Percentiles rank a stretch among this genome's conserved stretches.
phyloP scores from a whole-genome alignment of 306 rosid species.

The Sphenostylis stenocarpa region DNA sequence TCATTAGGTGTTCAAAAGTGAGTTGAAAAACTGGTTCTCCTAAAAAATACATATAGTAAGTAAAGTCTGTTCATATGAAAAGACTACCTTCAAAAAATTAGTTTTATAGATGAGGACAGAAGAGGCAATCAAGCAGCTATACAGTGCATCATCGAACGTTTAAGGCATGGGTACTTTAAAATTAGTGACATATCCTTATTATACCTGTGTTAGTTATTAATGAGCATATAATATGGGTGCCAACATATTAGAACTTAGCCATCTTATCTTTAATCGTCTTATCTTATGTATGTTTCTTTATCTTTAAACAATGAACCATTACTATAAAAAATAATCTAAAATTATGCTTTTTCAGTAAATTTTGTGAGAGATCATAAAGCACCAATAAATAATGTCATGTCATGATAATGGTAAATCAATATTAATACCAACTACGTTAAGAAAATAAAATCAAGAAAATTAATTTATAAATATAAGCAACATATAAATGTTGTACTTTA shows the following conservation, averaged over 20 bases:
- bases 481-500: background rate
- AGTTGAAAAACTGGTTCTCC: background rate
- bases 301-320: background rate
- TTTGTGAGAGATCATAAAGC: background rate
- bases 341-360: background rate
- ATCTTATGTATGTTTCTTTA: background rate
- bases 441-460: no score
- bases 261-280: background rate
- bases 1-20: background rate
- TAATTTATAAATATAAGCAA: background rate
- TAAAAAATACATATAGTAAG: background rate
- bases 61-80: background rate
- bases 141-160: background rate
- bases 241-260: background rate
- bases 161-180: background rate
- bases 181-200: background rate
- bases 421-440: background rate
- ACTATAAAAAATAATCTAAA: background rate
- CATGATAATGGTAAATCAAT: background rate
- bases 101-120: background rate
- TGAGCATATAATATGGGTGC: background rate
- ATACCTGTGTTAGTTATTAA: background rate
- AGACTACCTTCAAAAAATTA: background rate
- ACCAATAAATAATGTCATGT: background rate
- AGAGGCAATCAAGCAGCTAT: background rate